Evolutionary conservation across 148 eudicot species (phyloP).

Genomic region (Diospyros lotus): DNA sequence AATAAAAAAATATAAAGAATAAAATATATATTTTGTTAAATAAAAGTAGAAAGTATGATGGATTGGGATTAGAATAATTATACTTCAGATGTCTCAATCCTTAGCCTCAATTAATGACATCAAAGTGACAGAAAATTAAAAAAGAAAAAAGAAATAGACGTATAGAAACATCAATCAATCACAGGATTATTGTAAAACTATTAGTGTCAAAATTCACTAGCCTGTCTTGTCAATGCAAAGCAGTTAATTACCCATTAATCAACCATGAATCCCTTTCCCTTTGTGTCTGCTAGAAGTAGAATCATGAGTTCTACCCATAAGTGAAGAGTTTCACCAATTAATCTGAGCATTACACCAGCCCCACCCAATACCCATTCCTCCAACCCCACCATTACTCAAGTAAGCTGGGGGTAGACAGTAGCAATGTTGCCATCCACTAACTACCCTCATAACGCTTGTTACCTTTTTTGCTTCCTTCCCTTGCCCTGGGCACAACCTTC

Average conservation of each 20-base stretch:
- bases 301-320: conserved; percentile 17
- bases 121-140: conserved; percentile 19
- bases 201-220: conserved; percentile 29
- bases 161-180: conserved; percentile 29
- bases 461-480: conserved; percentile 31
- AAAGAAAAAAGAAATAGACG: conserved; percentile 14
- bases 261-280: conserved; percentile 17
- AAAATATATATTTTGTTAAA: too few relatives aligned
- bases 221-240: conserved; percentile 28
- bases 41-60: conserved; percentile 1
- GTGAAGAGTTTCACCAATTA: conserved; percentile 9
- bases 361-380: conserved; percentile 26
- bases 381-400: conserved; percentile 39
- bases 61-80: conserved; percentile 5
- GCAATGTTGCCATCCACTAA: conserved; percentile 33
- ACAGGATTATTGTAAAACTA: conserved; percentile 28
- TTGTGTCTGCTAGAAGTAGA: conserved; percentile 24
- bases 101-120: conserved; percentile 26
- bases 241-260: conserved; percentile 30
- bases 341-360: conserved; percentile 8
- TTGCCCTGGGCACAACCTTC: conserved; percentile 66
- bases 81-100: conserved; percentile 33
- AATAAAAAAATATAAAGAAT: too few relatives aligned
- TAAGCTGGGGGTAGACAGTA: conserved; percentile 39
- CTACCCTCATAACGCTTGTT: conserved; percentile 24